phyloP scores from a whole-genome alignment of 2,329 filamentous ascomycete species.

The Apiospora arundinis region DNA sequence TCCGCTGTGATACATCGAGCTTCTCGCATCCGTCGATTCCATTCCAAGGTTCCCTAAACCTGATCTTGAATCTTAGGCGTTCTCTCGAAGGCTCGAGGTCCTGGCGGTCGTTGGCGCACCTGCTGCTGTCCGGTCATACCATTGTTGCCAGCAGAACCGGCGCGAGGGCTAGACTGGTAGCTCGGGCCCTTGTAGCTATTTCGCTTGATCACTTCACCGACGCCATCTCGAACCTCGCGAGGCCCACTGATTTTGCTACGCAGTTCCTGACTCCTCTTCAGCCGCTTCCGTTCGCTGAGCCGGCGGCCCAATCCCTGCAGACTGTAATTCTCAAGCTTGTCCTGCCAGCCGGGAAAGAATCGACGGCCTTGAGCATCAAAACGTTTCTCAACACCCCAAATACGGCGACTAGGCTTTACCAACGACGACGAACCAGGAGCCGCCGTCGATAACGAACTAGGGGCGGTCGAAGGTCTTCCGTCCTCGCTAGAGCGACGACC shows the following conservation, averaged over 20 bases:
- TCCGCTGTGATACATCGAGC: background rate
- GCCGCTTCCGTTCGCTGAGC: constrained; percentile 63
- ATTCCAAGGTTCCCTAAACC: constrained; percentile 23
- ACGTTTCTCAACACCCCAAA: constrained; percentile 40
- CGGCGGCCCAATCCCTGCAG: constrained; percentile 60
- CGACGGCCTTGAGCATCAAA: constrained; percentile 40
- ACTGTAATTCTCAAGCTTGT: constrained; percentile 55
- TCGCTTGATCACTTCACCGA: constrained; percentile 61
- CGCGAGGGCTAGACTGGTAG: constrained; percentile 32
- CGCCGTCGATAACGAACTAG: constrained; percentile 28
- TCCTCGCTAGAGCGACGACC: constrained; percentile 27
- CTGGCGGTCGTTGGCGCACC: background rate
- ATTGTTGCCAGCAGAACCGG: background rate
- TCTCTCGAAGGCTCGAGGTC: constrained; percentile 19
- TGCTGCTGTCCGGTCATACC: background rate
- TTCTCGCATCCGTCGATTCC: background rate
- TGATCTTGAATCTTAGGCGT: constrained; percentile 22
- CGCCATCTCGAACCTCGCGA: constrained; percentile 62
- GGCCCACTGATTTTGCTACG: constrained; percentile 67
- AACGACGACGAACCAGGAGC: background rate
- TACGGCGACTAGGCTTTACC: constrained; percentile 30
- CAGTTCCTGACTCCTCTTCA: constrained; percentile 64
- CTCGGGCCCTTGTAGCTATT: constrained; percentile 46
- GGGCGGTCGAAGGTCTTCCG: constrained; percentile 46
- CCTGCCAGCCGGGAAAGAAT: constrained; percentile 46